Conservation (phyloP, 1,284 basidiomycete genomes). For the Ustilago shanxiensis region DNA sequence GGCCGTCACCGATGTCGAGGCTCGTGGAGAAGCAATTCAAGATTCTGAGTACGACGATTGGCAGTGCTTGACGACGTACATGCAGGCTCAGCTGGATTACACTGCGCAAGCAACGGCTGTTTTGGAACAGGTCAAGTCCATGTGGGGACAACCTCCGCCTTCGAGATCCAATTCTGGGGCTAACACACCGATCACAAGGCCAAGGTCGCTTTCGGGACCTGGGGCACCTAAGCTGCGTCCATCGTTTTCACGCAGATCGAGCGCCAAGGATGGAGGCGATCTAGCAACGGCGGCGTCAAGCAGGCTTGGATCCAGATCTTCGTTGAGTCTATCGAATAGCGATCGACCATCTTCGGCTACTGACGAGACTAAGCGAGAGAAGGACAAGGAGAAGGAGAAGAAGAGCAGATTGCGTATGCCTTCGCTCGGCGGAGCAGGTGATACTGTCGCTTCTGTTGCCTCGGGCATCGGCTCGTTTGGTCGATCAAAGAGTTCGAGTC, state of each 20-base stretch:
- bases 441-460: constrained; percentile 37
- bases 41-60: constrained; percentile 58
- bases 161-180: constrained; percentile 8
- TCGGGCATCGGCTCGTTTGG: constrained; percentile 39
- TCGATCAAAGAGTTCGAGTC: constrained; percentile 12
- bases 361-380: constrained; percentile 20
- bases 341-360: constrained; percentile 8
- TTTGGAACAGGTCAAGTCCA: constrained; percentile 53
- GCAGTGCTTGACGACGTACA: constrained; percentile 49
- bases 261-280: constrained; percentile 32
- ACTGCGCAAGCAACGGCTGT: constrained; percentile 50
- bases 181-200: constrained; percentile 18
- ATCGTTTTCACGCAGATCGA: constrained; percentile 26
- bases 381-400: constrained; percentile 24
- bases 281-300: constrained; percentile 12
- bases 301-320: constrained; percentile 27
- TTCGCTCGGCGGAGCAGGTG: constrained; percentile 34
- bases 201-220: constrained; percentile 12
- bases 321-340: constrained; percentile 29
- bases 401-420: constrained; percentile 44
- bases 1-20: constrained; percentile 57
- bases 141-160: constrained; percentile 28
- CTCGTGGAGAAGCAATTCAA: constrained; percentile 50
- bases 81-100: constrained; percentile 59
- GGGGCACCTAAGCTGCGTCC: constrained; percentile 24